These are phyloP conservation scores for Orychophragmus violaceus DNA, from an alignment of 345 rosid genomes.

Conservation along the genomic window DNA sequence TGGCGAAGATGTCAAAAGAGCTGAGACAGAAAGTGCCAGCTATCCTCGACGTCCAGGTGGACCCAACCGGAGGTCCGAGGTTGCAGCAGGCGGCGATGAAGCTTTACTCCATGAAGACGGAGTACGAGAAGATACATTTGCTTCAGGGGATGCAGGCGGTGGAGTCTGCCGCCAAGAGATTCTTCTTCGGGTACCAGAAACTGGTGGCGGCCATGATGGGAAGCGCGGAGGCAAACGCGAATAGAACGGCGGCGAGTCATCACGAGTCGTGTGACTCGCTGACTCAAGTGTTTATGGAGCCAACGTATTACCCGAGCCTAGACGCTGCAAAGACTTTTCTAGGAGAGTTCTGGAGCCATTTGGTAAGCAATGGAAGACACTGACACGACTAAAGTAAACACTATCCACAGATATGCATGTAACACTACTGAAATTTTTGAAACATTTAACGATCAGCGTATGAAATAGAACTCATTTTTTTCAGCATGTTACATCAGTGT, in stretches of 20 bases:
- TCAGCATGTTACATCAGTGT: no score
- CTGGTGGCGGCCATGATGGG: slow-evolving; percentile 73
- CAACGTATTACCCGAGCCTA: slow-evolving; percentile 82
- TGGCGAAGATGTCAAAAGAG: slow-evolving; percentile 55
- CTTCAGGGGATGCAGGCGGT: slow-evolving; percentile 73
- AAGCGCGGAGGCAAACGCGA: slow-evolving; percentile 50
- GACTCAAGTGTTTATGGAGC: slow-evolving; percentile 70
- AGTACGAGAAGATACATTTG: slow-evolving; percentile 52
- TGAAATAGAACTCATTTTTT: neutral
- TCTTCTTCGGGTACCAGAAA: slow-evolving; percentile 69
- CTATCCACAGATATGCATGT: no score
- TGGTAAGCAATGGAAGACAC: slow-evolving; percentile 2
- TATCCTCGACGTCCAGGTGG: slow-evolving; percentile 71
- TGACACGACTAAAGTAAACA: slow-evolving; percentile 2
- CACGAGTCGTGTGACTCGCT: slow-evolving; percentile 46
- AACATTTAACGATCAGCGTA: slow-evolving; percentile 10
- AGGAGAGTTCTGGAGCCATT: slow-evolving; percentile 60
- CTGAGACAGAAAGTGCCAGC: slow-evolving; percentile 72
- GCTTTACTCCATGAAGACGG: slow-evolving; percentile 54
- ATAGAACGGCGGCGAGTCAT: slow-evolving; percentile 40
- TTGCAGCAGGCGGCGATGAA: slow-evolving; percentile 88
- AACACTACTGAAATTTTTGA: neutral
- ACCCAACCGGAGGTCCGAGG: slow-evolving; percentile 89
- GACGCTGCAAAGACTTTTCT: slow-evolving; percentile 93
- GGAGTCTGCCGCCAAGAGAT: slow-evolving; percentile 69